Base-by-base conservation (phyloP, 208 protist species). In the Leishmania lainsoni region DNA sequence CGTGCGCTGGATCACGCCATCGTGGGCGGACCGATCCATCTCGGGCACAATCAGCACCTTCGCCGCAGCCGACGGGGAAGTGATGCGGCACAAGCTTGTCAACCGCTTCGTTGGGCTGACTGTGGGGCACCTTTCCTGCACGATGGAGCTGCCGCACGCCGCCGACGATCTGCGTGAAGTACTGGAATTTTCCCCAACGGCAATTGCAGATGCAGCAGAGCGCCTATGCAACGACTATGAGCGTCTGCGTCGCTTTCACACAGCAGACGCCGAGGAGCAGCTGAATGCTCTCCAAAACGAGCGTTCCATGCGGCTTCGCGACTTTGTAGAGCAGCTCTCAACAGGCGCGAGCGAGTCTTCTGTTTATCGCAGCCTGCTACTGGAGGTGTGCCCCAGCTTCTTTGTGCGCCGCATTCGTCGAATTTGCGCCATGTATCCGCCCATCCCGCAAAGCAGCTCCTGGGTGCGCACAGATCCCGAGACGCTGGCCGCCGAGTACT, bases 1-100 rank as follows among this genome's bases (percentile, higher is more conserved):
- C 26, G 82, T 88, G 52, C 93, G 89, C 48, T 96, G 93, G 93
- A 83, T 94, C 29, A 92, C 89, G 4, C 83, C 87, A n/a, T 70
- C 86, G 51, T 85, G 78, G 81, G 71, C 76, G 39, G 79, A 70
- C 68, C 84, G 68, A 16, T 81, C 75, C 8, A 78, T 79, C 48
- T 9, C 69, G 1, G 82, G 90, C 35, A 83, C 72, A 39, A 79
- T 83, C 51, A 86, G 79, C 58, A 88, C 70, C 72, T 94, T 95
- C 78, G 81, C 88, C 49, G 85, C 89, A 10, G 84, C 91, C 0
- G 81, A 90, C 29, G 89, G 86, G 29, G 91, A 94, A 71, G 83
- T 95, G 39, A 45, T 81, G 58, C 85, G 87, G 5, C 76, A 88
- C 59, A 94, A 95, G 73, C 75, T 86, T 42, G 86, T 96, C 39